phyloP scores from a whole-genome alignment of 1,139 yeast species.

The Pichia sp. region DNA sequence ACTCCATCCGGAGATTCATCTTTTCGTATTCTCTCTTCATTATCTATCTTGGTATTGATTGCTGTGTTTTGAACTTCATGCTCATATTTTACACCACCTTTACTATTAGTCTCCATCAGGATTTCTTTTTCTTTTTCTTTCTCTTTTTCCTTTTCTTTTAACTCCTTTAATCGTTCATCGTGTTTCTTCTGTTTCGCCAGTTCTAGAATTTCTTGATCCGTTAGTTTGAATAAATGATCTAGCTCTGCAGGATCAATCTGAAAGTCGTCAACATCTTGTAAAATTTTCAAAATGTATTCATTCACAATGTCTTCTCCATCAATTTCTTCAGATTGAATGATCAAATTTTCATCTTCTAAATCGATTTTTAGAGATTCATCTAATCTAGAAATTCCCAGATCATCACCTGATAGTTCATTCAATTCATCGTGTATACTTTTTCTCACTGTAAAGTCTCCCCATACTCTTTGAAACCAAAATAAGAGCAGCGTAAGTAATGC shows the following conservation, averaged over 20 bases:
- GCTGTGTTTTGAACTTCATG: constrained; percentile 20
- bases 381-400: no score
- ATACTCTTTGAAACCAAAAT: no score
- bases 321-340: not conserved
- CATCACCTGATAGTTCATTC: no score
- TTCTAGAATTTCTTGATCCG: constrained; percentile 17
- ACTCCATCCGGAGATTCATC: constrained; percentile 19
- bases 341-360: no score
- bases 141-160: constrained; percentile 7
- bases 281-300: not conserved
- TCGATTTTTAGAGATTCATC: no score
- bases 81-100: not conserved
- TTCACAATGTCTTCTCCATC: not conserved
- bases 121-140: not conserved
- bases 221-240: constrained; percentile 7
- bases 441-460: no score
- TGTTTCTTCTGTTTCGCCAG: constrained; percentile 4
- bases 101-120: not conserved
- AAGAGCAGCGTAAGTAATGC: no score
- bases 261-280: not conserved
- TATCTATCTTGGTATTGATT: constrained; percentile 15
- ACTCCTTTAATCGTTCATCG: no score
- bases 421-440: no score
- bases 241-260: not conserved
- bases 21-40: constrained; percentile 16